phyloP scores from a whole-genome alignment of 2,329 filamentous ascomycete species.

The Trichoderma sp. region DNA sequence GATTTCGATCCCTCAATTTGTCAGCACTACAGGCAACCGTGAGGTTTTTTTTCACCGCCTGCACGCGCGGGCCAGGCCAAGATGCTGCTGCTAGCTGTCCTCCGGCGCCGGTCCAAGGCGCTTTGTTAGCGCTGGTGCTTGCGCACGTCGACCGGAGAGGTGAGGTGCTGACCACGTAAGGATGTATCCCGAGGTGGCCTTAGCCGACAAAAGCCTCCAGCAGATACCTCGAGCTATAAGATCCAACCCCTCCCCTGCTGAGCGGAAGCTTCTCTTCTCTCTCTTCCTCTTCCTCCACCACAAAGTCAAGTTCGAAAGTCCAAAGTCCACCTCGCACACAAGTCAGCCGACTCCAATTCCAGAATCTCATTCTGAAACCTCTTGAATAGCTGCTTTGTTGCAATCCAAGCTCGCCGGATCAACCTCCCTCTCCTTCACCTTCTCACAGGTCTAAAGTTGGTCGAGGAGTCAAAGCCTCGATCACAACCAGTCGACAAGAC shows the following conservation, averaged over 20 bases:
- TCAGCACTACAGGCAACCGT: background rate
- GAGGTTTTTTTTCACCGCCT: conserved; percentile 23
- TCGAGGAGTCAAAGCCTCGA: conserved; percentile 57
- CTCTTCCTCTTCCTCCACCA: conserved; percentile 7
- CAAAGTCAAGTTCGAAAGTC: background rate
- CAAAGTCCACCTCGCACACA: background rate
- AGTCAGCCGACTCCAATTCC: conserved; percentile 1
- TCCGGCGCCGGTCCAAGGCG: background rate
- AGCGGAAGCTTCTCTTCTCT: background rate
- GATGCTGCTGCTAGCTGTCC: background rate
- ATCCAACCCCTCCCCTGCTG: conserved; percentile 4
- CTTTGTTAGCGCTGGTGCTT: conserved; percentile 10
- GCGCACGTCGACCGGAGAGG: conserved; percentile 2
- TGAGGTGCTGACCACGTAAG: too few species aligned
- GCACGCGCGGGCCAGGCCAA: conserved; percentile 16
- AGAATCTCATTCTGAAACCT: background rate
- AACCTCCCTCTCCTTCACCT: conserved; percentile 18
- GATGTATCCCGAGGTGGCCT: too few species aligned
- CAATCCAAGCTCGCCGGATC: background rate
- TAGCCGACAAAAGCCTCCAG: background rate
- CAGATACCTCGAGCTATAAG: background rate
- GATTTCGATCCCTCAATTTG: conserved; percentile 16
- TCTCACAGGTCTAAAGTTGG: conserved; percentile 39
- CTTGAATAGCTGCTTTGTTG: conserved; percentile 1
- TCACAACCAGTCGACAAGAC: conserved; percentile 76